Evolutionary conservation across 257 asterid genomes (phyloP).

Genomic region (Solanum pinnatisectum): DNA sequence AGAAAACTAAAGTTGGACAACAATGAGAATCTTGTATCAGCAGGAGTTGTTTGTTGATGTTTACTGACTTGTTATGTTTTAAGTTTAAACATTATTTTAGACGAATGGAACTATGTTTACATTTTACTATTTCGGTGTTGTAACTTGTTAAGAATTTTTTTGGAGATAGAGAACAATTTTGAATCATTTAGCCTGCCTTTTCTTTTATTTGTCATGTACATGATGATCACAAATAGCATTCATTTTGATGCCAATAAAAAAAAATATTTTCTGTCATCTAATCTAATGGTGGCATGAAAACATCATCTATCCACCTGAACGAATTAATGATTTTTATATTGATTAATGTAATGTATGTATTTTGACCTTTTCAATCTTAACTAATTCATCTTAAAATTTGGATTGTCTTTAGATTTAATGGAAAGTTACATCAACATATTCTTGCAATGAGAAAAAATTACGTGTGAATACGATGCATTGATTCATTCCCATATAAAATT

Average conservation of each 20-base stretch:
- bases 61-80: not conserved
- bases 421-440: not conserved
- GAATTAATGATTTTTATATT: not conserved
- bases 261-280: too few species aligned
- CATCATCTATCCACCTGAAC: not conserved
- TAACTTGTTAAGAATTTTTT: not conserved
- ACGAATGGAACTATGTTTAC: not conserved
- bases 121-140: not conserved
- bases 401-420: not conserved
- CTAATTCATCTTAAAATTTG: too few species aligned
- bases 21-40: not conserved
- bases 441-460: too few species aligned
- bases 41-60: not conserved
- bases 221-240: not conserved
- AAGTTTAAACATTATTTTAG: not conserved
- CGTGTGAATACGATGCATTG: too few species aligned
- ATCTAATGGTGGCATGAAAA: not conserved
- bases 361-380: not conserved
- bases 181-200: not conserved
- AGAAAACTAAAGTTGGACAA: not conserved
- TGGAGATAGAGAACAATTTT: not conserved
- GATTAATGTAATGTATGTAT: not conserved
- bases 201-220: not conserved
- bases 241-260: not conserved
- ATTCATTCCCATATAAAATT: not conserved